Percentiles rank a stretch among this genome's conserved stretches.
phyloP scores from a whole-genome alignment of 148 eudicot species.

The Dysphania ambrosioides region DNA sequence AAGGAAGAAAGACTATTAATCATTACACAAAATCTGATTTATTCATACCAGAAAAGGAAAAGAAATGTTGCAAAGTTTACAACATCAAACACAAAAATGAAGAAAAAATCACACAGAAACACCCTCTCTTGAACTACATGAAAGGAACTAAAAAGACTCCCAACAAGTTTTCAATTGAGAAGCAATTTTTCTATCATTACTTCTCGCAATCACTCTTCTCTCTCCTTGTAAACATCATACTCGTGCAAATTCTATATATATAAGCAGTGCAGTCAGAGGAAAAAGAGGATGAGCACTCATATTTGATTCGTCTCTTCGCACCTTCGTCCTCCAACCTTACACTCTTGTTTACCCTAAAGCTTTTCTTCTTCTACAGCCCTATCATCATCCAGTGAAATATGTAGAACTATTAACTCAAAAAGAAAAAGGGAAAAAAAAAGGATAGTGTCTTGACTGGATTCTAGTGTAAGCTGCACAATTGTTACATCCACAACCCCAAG shows the following conservation, averaged over 20 bases:
- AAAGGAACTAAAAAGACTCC: slow-evolving; percentile 20
- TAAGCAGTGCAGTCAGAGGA: slow-evolving; percentile 50
- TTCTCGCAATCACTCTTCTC: slow-evolving; percentile 11
- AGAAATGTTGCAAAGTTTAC: slow-evolving; percentile 48
- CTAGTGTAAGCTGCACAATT: slow-evolving; percentile 60
- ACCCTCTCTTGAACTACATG: slow-evolving; percentile 24
- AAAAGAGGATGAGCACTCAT: slow-evolving; percentile 98
- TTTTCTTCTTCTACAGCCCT: slow-evolving; percentile 33
- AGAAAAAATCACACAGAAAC: slow-evolving; percentile 23
- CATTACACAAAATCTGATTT: slow-evolving; percentile 6
- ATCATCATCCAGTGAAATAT: slow-evolving; percentile 20
- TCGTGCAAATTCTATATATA: slow-evolving; percentile 19
- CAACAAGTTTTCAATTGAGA: slow-evolving; percentile 21
- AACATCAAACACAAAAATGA: slow-evolving; percentile 42
- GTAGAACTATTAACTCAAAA: slow-evolving; percentile 19
- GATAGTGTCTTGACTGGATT: slow-evolving; percentile 27
- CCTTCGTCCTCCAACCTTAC: slow-evolving; percentile 63
- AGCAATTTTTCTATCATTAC: slow-evolving; percentile 12
- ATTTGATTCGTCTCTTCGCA: slow-evolving; percentile 70
- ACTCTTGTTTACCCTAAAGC: slow-evolving; percentile 27
- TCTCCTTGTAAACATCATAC: too few species aligned
- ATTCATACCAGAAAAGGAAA: slow-evolving; percentile 30
- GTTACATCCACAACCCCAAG: slow-evolving; percentile 29
- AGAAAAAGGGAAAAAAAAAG: slow-evolving; percentile 16
- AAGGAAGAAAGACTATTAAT: too few species aligned